Percentiles rank a stretch among this genome's conserved stretches.
phyloP scores from a whole-genome alignment of 352 stramenopile genomes.

The Pythium monospermum region DNA sequence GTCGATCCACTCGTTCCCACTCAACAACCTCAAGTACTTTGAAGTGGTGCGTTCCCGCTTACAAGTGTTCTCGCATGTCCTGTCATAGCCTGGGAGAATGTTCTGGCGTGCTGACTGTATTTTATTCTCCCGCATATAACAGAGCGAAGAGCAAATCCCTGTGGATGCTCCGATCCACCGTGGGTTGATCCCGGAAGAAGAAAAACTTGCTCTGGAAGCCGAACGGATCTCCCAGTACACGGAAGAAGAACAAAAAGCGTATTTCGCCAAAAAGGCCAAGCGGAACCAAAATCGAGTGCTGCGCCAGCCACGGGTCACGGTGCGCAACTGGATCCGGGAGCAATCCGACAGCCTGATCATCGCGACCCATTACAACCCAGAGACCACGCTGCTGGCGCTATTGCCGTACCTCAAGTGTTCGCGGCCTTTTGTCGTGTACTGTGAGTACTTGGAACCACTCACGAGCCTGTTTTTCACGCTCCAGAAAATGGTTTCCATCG shows the following conservation, averaged over 20 bases:
- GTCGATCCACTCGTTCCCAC: slow-evolving; percentile 72
- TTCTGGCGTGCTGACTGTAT: background rate
- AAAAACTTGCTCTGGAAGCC: slow-evolving; percentile 50
- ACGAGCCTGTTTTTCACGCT: slow-evolving; percentile 86
- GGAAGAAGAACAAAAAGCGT: slow-evolving; percentile 68
- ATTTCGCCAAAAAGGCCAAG: slow-evolving; percentile 74
- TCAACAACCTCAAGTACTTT: slow-evolving; percentile 50
- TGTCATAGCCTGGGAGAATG: too few species aligned
- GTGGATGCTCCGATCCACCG: slow-evolving; percentile 35
- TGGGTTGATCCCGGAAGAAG: slow-evolving; percentile 52
- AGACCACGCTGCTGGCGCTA: slow-evolving; percentile 78
- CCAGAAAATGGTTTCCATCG: slow-evolving; percentile 87
- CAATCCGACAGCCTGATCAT: slow-evolving; percentile 88
- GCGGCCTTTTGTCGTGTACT: slow-evolving; percentile 95
- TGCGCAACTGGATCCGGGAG: slow-evolving; percentile 63
- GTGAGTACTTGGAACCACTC: slow-evolving; percentile 91
- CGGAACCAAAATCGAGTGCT: slow-evolving; percentile 74
- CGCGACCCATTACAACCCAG: slow-evolving; percentile 87
- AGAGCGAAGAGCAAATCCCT: slow-evolving; percentile 53
- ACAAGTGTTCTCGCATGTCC: background rate
- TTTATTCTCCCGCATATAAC: background rate
- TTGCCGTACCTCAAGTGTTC: slow-evolving; percentile 88
- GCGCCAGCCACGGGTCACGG: slow-evolving; percentile 55
- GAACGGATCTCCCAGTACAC: slow-evolving; percentile 85
- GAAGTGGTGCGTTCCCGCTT: slow-evolving; percentile 22